Percentiles rank a stretch among this genome's conserved stretches.
Evolutionary conservation across 2,329 filamentous ascomycete species (phyloP).

Genomic region (Penicillium sp.): DNA sequence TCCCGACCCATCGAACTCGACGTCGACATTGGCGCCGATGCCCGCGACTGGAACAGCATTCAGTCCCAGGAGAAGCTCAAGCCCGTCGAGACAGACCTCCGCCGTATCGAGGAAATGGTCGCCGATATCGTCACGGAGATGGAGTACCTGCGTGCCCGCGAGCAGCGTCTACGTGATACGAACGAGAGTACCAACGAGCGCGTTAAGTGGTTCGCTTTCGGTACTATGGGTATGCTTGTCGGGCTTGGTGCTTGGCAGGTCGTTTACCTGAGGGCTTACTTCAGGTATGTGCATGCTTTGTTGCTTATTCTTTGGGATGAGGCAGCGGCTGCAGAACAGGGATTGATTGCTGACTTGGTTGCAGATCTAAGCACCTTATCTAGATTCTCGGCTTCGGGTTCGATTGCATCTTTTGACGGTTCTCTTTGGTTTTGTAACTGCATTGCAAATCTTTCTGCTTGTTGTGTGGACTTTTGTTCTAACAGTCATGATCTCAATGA

Average conservation of each 20-base stretch:
- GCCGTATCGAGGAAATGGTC: conserved; percentile 88
- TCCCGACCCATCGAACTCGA: conserved; percentile 82
- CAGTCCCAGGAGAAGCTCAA: conserved; percentile 97
- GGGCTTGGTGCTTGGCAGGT: conserved; percentile 95
- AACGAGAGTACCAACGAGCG: conserved; percentile 99
- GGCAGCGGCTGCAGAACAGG: not conserved
- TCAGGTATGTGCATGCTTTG: conserved; percentile 61
- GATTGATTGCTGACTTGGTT: conserved; percentile 11
- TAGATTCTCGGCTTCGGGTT: conserved; percentile 36
- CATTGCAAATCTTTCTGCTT: conserved; percentile 11
- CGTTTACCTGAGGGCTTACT: conserved; percentile 95
- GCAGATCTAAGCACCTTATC: conserved; percentile 69
- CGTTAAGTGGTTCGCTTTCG: conserved; percentile 97
- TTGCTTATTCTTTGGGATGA: not conserved
- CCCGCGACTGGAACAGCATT: conserved; percentile 96
- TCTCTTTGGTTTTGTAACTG: conserved; percentile 11
- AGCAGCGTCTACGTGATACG: conserved; percentile 95
- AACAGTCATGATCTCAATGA: conserved; percentile 30
- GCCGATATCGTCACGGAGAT: conserved; percentile 88
- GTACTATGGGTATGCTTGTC: conserved; percentile 87
- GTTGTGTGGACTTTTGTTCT: conserved; percentile 26
- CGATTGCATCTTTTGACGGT: conserved; percentile 19
- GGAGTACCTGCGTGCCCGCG: conserved; percentile 87
- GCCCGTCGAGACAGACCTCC: conserved; percentile 91
- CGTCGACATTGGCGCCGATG: conserved; percentile 94